Evolutionary conservation across 768 basidiomycete genomes (phyloP).

Genomic region (Naematelia encephala): DNA sequence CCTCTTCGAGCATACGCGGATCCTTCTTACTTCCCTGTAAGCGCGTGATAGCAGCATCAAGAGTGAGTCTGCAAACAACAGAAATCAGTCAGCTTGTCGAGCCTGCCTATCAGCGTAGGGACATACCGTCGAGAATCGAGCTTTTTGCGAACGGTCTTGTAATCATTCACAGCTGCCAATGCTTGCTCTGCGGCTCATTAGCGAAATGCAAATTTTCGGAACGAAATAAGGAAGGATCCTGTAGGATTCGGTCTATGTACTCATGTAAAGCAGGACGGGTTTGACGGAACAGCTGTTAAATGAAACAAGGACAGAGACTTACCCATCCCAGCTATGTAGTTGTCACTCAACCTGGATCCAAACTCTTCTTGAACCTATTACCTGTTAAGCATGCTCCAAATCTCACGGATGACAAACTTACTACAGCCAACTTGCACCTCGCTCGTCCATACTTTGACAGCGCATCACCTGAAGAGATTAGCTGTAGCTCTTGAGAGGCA

Average conservation of each 20-base stretch:
- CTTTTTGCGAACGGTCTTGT: constrained; percentile 75
- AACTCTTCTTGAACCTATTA: constrained; percentile 67
- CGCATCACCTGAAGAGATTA: constrained; percentile 71
- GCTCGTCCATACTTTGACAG: constrained; percentile 74
- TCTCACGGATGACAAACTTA: constrained; percentile 40
- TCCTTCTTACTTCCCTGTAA: constrained; percentile 76
- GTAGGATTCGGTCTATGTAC: too few species aligned
- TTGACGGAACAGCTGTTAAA: too few species aligned
- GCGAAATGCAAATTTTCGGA: background rate
- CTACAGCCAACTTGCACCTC: constrained; percentile 75
- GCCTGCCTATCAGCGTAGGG: background rate
- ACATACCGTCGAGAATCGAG: constrained; percentile 75
- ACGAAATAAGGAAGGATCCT: too few species aligned
- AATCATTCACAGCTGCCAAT: constrained; percentile 75
- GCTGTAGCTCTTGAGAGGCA: constrained; percentile 30
- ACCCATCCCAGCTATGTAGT: constrained; percentile 65
- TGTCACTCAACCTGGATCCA: constrained; percentile 67
- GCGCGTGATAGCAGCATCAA: constrained; percentile 71
- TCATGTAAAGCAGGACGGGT: too few species aligned
- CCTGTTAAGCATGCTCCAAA: background rate
- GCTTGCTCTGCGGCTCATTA: constrained; percentile 53
- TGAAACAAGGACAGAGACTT: too few species aligned
- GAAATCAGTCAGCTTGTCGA: background rate
- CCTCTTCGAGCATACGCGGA: constrained; percentile 72
- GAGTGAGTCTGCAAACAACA: constrained; percentile 59